These are phyloP conservation scores for Discostella pseudostelligera DNA, from an alignment of 108 stramenopile species.

Conservation along the genomic window DNA sequence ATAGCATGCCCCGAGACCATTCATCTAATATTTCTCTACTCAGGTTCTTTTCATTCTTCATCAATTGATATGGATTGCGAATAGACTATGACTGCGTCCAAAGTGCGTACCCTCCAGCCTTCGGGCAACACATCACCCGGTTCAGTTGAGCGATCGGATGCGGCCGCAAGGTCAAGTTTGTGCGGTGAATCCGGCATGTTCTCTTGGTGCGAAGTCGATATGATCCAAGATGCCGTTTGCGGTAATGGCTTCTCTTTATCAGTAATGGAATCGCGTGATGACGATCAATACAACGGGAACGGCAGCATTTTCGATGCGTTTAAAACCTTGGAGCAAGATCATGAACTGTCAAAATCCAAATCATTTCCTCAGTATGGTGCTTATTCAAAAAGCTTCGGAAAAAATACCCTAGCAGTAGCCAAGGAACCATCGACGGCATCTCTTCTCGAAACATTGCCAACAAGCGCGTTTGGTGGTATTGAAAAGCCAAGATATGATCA, in stretches of 20 bases:
- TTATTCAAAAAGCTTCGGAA: background rate
- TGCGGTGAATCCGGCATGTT: constrained; percentile 15
- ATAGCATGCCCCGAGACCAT: background rate
- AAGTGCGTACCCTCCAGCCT: constrained; percentile 5
- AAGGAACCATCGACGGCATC: constrained; percentile 5
- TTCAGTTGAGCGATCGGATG: constrained; percentile 9
- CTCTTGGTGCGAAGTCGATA: constrained; percentile 29
- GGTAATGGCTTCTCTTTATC: constrained; percentile 5
- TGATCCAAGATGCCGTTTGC: constrained; percentile 30
- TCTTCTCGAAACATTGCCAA: constrained; percentile 1
- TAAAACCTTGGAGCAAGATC: background rate
- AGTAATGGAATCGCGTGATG: constrained; percentile 33
- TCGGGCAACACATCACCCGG: background rate
- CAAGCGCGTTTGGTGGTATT: background rate
- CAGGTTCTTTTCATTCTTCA: background rate
- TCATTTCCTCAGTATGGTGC: background rate
- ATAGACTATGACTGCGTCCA: background rate
- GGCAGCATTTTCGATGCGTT: background rate
- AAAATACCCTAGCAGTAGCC: background rate
- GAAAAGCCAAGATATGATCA: constrained; percentile 23
- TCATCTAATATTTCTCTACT: background rate
- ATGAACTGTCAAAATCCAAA: background rate
- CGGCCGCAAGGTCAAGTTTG: background rate
- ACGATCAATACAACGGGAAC: constrained; percentile 5
- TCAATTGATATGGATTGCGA: background rate